Base-by-base conservation (phyloP, 495 filamentous ascomycete genomes). In the Clohesyomyces aquaticus region DNA sequence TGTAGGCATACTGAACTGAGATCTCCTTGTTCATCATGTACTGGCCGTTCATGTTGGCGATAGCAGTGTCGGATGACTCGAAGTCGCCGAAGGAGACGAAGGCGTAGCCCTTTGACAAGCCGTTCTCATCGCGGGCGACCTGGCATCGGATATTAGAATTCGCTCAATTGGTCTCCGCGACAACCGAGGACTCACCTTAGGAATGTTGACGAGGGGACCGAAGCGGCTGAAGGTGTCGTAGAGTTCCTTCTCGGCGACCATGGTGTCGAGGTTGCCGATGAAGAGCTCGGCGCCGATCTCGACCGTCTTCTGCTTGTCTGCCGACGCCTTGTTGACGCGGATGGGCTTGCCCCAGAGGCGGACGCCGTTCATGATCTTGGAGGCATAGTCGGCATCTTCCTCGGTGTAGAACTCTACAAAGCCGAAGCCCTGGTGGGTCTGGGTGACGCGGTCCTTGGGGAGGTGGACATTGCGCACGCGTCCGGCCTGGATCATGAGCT, bases 331-430 rank as follows among this genome's bases (percentile, higher is more conserved):
- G 79, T 99, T 99, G 60, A 98, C 94, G 51, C 94, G 87, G 65
- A 99, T 91, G 1, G 93, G 91, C 76, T 98, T 98, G 49, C 92
- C 92, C 76, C 88, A 96, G 38, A 99, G 77, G 35, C 92, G 86
- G 57, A 98, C 89, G 63, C 93, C 89, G 74, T 99, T 99, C 88
- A 98, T 95, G 56, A 96, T 90, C 70, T 93, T 88, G 55, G 92
- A 89, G 10, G 94, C 94, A 77, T 99, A 99, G 72, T 98, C 94
- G 59, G 94, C 94, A 75, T 97, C 93, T 70, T 93, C 90, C 71
- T 97, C 93, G 62, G 88, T 92, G 69, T 91, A 93, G 74, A 97
- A 98, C 74, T 98, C 94, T 72, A 99, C 93, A 74, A 99, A 99
- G 59, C 94, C 94, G 82, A 96, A 99, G 56, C 95, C 95, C 79